Base-by-base conservation (phyloP, 305 asterid species). In the Salvia sclarea region DNA sequence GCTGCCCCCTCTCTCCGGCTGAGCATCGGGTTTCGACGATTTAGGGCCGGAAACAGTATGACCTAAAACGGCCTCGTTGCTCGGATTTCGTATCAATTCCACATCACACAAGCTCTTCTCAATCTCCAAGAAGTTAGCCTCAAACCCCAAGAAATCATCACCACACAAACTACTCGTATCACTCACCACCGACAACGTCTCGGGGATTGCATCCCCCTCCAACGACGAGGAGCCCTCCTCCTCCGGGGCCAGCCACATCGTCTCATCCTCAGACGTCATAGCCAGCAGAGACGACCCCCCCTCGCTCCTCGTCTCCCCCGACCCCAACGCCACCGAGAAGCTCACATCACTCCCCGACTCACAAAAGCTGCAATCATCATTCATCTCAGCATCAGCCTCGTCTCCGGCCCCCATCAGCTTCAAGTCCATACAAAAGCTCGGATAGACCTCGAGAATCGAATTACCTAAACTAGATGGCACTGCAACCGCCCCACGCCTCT, bases 131-230 rank as follows among this genome's bases (percentile, higher is more conserved):
- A 77, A 78, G 35, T 47, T 76, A 14, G 63, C 66, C 57, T 86
- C 89, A 14, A 68, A 77, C 12, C 74, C 78, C 41, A 87, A 59
- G 25, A 82, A 72, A 57, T 87, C 97, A 49, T 86, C 98, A 38
- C 87, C 93, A 47, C 91, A 94, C 55, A 94, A 56, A 65, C 97
- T 94, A 76, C 97, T 94, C 17, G 87, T 75, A 74, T 94, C 98
- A 47, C 99, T 94, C 74, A 84, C 86, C 69, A 89, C 86, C 1
- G 97, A 88, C 61, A 85, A 59, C 7, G 95, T 64, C 28, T 84
- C 95, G 17, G 75, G 84, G 52, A 82, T 24, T 0, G 40, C 79
- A 68, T 87, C 95, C 30, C 93, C 91, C 67, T 85, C 98, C 67
- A 86, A 43, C 18, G 95, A 85, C 2, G 90, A 83, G 6, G 79